These are phyloP conservation scores for Sporisorium reilianum DNA, from an alignment of 1,284 basidiomycete genomes.

Conservation along the genomic window DNA sequence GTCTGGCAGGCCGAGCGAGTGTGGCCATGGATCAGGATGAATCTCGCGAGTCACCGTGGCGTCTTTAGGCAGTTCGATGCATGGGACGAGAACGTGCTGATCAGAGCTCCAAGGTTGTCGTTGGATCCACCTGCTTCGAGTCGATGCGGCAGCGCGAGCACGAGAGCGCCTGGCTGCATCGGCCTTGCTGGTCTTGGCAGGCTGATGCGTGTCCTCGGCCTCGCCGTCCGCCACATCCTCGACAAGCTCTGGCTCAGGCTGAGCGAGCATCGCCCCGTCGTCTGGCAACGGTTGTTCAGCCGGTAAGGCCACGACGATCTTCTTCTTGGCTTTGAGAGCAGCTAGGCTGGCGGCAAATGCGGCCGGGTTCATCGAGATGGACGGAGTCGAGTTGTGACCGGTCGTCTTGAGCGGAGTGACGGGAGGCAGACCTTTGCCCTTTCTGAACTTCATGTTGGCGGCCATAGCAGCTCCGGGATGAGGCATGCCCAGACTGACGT, in stretches of 20 bases:
- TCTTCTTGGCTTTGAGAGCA: conserved; percentile 43
- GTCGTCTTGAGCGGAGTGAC: conserved; percentile 58
- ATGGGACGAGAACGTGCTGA: conserved; percentile 13
- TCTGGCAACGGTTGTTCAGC: conserved; percentile 32
- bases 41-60: conserved; percentile 30
- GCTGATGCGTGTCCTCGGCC: neutral
- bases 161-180: conserved; percentile 12
- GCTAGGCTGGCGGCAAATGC: conserved; percentile 52
- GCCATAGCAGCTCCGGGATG: conserved; percentile 11
- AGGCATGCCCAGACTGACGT: conserved; percentile 6
- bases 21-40: conserved; percentile 47
- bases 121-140: conserved; percentile 31
- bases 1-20: conserved; percentile 49
- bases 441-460: conserved; percentile 23
- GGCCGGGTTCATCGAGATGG: conserved; percentile 57
- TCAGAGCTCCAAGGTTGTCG: conserved; percentile 20
- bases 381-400: conserved; percentile 64
- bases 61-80: conserved; percentile 26
- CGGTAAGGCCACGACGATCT: conserved; percentile 44
- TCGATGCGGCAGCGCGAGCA: conserved; percentile 24
- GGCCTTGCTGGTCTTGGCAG: neutral
- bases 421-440: conserved; percentile 31
- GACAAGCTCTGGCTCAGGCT: conserved; percentile 1
- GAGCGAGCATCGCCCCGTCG: conserved; percentile 28
- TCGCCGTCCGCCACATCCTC: neutral